Base-by-base conservation (phyloP, 805 yeast genomes). In the Ogataea nitratoaversa region DNA sequence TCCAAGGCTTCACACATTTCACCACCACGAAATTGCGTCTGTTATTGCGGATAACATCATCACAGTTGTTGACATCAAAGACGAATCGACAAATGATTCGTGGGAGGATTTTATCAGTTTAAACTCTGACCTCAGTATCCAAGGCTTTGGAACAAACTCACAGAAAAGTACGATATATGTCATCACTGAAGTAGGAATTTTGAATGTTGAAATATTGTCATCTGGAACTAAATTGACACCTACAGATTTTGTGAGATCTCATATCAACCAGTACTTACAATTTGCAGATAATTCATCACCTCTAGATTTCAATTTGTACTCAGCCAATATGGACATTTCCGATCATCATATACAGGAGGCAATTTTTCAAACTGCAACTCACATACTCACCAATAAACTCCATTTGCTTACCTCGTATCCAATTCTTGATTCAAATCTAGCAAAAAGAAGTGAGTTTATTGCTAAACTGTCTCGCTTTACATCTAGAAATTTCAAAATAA, bases 51-150 rank as follows among this genome's bases (percentile, higher is more conserved):
- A 72, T 9, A 71, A 77, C 37, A 75, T 87, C 0, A 68, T 88
- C 11, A 78, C 85, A 2, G 53, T 90, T 39, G 71, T 84, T 1
- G 95, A 85, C 49, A 65, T 82, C 8, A 9, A 19, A 2, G 3
- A 29, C 9, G 48, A 32, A 24, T 43, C 11, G 51, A 50, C 62
- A 17, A 63, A 62, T 38, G 66, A 66, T 42, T 72, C 81, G 50
- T 90, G 96, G 96, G 95, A 89, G 59, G 97, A 91, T 57, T 66
- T 77, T 11, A 68, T 90, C 11, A 63, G 71, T 5, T 73, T 90
- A 47, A 78, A 76, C 44, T 44, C 68, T 1, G 68, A 71, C 14
- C 70, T 80, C 5, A 57, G 67, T 0, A 65, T 87, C 16, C 62
- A 82, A 27, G 89, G 90, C 0, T 60, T 67, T 41, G 87, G 86